Base-by-base conservation (phyloP, 2,329 filamentous ascomycete genomes). In the Emericellopsis atlantica region DNA sequence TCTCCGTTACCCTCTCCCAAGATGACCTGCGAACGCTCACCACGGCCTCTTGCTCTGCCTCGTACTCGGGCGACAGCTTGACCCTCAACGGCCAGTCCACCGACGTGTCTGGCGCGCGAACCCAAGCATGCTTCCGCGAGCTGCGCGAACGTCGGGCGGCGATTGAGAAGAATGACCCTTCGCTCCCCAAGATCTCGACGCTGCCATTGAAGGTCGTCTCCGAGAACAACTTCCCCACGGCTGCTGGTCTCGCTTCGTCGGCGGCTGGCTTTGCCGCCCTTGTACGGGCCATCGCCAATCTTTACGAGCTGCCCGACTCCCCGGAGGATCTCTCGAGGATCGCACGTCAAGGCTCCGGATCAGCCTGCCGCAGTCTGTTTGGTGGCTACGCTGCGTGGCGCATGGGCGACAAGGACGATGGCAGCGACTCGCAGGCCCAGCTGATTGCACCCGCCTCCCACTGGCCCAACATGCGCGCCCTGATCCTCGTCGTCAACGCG, bases 161-260 rank as follows among this genome's bases (percentile, higher is more conserved):
- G 21, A 71, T 96, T 54, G 92, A 98, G 63, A 67, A 70, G 31
- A 62, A 72, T 45, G 70, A 95, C 58, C 52, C 79, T 0, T 79
- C 77, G 18, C 74, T 95, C n/a, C 87, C 90, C 35, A 86, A 84
- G 61, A 78, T 98, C 43, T 84, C 87, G 10, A 58, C 70, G 40
- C 70, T 84, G 54, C 79, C 84, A 29, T 77, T 98, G 46, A 84
- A 81, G 52, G 81, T 98, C 49, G 88, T 95, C 43, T 92, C 85
- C 43, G 84, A 92, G 68, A 98, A 98, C 74, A 98, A 98, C 74
- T 98, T 98, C 73, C 92, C 92, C 47, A 98, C 92, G 3, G 92
- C 92, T 22, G 92, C 92, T 5, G 92, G 92, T 6, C 79, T 98
- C 14, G 80, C 81, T 4, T 81, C 76, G 15, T 84, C 79, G 0